phyloP scores from a whole-genome alignment of 2,329 filamentous ascomycete genomes.

The Aspergillus carbonarius region DNA sequence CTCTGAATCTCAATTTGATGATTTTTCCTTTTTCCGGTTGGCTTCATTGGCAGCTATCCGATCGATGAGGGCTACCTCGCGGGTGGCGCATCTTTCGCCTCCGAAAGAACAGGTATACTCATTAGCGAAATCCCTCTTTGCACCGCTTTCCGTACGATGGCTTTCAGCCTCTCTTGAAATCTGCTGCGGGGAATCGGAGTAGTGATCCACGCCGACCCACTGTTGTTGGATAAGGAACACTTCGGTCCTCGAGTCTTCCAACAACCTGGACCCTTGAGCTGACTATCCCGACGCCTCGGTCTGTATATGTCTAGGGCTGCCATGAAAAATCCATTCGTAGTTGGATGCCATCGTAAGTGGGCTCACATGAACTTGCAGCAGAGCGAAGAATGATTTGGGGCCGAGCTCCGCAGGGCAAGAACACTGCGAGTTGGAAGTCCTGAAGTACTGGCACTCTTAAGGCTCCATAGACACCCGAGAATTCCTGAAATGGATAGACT shows the following conservation, averaged over 20 bases:
- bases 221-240: constrained; percentile 69
- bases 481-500: constrained; percentile 64
- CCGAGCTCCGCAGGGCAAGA: too few species aligned
- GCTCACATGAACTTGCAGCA: too few species aligned
- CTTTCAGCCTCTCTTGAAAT: constrained; percentile 72
- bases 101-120: constrained; percentile 17
- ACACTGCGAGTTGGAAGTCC: too few species aligned
- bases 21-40: constrained; percentile 16
- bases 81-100: constrained; percentile 14
- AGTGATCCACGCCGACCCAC: constrained; percentile 73
- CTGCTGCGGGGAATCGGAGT: constrained; percentile 72
- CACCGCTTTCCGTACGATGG: constrained; percentile 61
- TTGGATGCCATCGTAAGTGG: too few species aligned
- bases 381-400: too few species aligned
- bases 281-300: constrained; percentile 73
- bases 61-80: background rate
- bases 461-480: constrained; percentile 74
- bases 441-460: constrained; percentile 56
- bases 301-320: constrained; percentile 30
- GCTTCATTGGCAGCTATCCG: constrained; percentile 31
- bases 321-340: too few species aligned
- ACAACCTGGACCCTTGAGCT: constrained; percentile 68
- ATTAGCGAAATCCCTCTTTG: constrained; percentile 55
- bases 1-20: constrained; percentile 18
- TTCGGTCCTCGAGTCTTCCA: constrained; percentile 66